A percentile compares a stretch with the other conserved stretches of the same genome.
phyloP scores from a whole-genome alignment of 2,329 filamentous ascomycete genomes.

The Calonectria crousiana region DNA sequence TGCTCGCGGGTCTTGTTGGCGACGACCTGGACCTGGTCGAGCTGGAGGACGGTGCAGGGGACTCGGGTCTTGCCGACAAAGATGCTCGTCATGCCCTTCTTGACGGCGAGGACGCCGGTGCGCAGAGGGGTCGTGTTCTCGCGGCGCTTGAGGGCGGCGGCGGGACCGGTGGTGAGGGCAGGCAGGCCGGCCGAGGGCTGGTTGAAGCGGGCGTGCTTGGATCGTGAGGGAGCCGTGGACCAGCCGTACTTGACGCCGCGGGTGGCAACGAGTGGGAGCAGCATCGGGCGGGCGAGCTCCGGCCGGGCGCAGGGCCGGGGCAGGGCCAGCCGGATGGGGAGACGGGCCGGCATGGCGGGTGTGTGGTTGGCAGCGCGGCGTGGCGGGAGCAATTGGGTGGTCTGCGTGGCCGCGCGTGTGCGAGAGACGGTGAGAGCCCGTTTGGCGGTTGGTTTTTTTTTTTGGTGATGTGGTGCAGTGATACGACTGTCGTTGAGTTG shows the following conservation, averaged over 20 bases:
- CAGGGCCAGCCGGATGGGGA: conserved; percentile 58
- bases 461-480: conserved; percentile 8
- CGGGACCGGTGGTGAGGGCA: conserved; percentile 67
- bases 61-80: conserved; percentile 84
- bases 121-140: conserved; percentile 73
- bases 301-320: conserved; percentile 51
- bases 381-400: conserved; percentile 30
- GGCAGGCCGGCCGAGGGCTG: conserved; percentile 69
- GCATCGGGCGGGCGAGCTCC: conserved; percentile 50
- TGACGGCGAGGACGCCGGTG: conserved; percentile 85
- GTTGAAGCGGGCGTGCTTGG: conserved; percentile 72
- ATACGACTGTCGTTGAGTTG: conserved; percentile 2
- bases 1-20: conserved; percentile 83
- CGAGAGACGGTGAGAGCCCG: conserved; percentile 22
- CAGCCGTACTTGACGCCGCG: conserved; percentile 71
- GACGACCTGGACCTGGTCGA: conserved; percentile 92
- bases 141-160: conserved; percentile 70
- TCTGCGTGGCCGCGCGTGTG: conserved; percentile 23
- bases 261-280: conserved; percentile 59
- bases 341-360: conserved; percentile 56
- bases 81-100: conserved; percentile 96
- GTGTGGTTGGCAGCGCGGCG: conserved; percentile 25
- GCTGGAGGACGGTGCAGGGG: conserved; percentile 91
- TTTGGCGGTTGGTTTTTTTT: conserved; percentile 23
- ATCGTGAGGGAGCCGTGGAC: conserved; percentile 66